Evolutionary conservation across 75 land plant species (phyloP).

Genomic region (Pinus albicaulis): DNA sequence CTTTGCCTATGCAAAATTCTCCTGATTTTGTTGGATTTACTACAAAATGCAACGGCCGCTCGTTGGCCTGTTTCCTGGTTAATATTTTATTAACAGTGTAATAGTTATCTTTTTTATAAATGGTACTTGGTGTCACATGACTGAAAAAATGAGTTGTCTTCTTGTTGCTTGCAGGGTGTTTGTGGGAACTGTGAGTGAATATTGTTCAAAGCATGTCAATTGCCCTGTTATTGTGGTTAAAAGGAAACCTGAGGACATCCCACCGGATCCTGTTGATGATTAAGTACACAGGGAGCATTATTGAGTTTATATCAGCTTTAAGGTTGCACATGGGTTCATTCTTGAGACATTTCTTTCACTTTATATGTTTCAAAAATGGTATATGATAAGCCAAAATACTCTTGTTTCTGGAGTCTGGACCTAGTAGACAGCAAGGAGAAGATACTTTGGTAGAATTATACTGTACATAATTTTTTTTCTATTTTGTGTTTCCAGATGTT

Average conservation of each 20-base stretch:
- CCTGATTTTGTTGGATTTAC: background rate
- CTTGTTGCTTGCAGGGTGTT: slow-evolving; percentile 58
- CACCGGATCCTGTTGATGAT: slow-evolving; percentile 86
- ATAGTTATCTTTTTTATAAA: background rate
- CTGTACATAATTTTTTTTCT: too few species aligned
- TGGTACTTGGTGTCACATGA: background rate
- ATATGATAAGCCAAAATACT: too few species aligned
- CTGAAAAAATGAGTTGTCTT: background rate
- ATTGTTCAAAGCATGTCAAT: slow-evolving; percentile 74
- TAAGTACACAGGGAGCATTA: slow-evolving; percentile 20
- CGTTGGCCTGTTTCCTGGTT: background rate
- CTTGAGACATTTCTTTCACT: too few species aligned
- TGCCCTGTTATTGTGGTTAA: slow-evolving; percentile 89
- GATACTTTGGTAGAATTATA: too few species aligned
- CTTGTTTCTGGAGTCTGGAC: too few species aligned
- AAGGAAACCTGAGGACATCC: slow-evolving; percentile 64
- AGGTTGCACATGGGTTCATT: background rate
- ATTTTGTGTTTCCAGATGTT: too few species aligned
- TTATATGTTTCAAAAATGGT: too few species aligned
- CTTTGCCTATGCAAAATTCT: background rate
- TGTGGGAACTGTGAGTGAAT: slow-evolving; percentile 87
- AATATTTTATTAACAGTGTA: background rate
- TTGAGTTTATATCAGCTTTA: background rate
- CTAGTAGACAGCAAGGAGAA: too few species aligned
- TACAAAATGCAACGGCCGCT: background rate